Base-by-base conservation (phyloP, 306 rosid genomes). In the Cercis canadensis region DNA sequence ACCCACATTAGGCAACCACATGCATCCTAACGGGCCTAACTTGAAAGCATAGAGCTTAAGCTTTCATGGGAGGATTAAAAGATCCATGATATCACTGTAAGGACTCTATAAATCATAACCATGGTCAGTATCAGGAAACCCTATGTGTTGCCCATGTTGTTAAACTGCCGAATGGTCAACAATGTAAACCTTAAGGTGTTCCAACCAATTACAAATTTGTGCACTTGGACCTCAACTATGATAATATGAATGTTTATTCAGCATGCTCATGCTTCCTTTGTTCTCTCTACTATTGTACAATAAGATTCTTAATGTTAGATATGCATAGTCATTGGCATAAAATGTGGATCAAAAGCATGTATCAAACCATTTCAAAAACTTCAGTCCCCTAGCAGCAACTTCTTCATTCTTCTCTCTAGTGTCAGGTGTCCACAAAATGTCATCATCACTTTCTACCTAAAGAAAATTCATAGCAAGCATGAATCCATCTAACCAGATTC, bases 381-480 rank as follows among this genome's bases (percentile, higher is more conserved):
- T 69, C 74, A 83, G 70, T 73, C 98, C 98, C 86, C 98, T 82
- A 17, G 84, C 85, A 67, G 86, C 96, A 62, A 93, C 90, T 36
- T 85, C 96, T 75, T 85, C 93, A 72, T 85, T 50, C 71, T 61
- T 65, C 89, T 93, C 98, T 81, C 90, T 85, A 21, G 81, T 66
- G 52, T 93, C 93, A 41, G 98, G 90, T 53, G 58, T 83, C 97
- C 96, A 90, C 78, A 87, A 82, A 62, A 81, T 68, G 80, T 94
- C 98, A 8, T 88, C 95, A 33, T 88, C 86, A 61, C 49, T 78
- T 67, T 94, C 90, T 74, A 94, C 79, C 98, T 94, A 81, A 59
- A 80, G 57, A 69, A 54, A 73, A 64, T 33, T 55, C 62, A 53
- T 62, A 78, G 0, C 37, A 75, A 74, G 73, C 54, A 65, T 69